Conservation (phyloP, 225 moss, liverwort and hornwort species). For the Lunularia cruciata region DNA sequence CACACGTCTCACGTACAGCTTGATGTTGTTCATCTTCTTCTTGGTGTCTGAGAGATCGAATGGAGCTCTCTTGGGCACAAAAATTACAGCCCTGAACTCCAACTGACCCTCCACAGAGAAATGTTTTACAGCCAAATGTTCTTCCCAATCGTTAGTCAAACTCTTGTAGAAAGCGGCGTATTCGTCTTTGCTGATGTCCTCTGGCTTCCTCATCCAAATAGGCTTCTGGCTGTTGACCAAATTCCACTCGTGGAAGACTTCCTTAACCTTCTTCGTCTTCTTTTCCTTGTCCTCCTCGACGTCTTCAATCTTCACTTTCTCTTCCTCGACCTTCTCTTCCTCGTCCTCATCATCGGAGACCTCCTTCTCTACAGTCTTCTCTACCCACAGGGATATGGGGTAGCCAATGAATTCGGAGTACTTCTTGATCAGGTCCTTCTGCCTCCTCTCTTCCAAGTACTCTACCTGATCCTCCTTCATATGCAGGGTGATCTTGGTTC, state of each 20-base stretch:
- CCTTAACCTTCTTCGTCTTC: constrained; percentile 54
- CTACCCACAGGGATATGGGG: constrained; percentile 54
- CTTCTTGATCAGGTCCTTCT: constrained; percentile 58
- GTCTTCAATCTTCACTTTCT: constrained; percentile 44
- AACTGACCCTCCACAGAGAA: constrained; percentile 59
- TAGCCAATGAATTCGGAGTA: constrained; percentile 62
- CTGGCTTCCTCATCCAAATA: constrained; percentile 57
- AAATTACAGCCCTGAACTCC: constrained; percentile 51
- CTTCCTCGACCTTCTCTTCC: constrained; percentile 37
- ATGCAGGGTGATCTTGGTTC: constrained; percentile 54
- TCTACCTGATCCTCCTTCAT: constrained; percentile 61
- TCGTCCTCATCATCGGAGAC: constrained; percentile 59
- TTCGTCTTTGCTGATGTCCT: constrained; percentile 62
- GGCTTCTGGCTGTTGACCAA: constrained; percentile 60
- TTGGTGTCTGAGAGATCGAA: constrained; percentile 48
- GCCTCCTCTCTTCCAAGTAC: constrained; percentile 50
- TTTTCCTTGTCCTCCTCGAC: constrained; percentile 48
- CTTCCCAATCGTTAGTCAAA: constrained; percentile 66
- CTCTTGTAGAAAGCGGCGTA: constrained; percentile 78
- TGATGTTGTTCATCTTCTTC: constrained; percentile 57
- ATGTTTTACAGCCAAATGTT: constrained; percentile 53
- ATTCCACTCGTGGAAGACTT: constrained; percentile 52
- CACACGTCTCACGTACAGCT: constrained; percentile 58
- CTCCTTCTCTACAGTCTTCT: constrained; percentile 53
- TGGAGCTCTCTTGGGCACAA: constrained; percentile 47